Percentiles rank a stretch among this genome's conserved stretches.
These are phyloP conservation scores for Scleroderma citrinum DNA, from an alignment of 768 basidiomycete genomes.

Conservation along the genomic window DNA sequence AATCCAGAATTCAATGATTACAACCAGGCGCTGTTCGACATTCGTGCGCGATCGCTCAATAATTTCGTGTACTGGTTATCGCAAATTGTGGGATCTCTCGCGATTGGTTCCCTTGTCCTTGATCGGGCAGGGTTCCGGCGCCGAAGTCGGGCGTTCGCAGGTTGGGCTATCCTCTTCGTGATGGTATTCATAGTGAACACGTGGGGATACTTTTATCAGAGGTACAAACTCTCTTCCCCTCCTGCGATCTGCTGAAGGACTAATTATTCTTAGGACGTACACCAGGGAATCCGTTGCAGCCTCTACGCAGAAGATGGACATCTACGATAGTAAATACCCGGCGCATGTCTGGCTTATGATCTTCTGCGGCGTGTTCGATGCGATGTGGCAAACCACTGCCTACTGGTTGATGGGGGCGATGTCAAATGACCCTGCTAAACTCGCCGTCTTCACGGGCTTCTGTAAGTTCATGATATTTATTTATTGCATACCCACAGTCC, in stretches of 20 bases:
- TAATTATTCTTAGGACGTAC: conserved; percentile 38
- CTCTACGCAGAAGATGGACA: conserved; percentile 47
- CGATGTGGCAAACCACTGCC: conserved; percentile 81
- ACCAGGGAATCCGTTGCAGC: conserved; percentile 46
- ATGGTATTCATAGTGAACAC: conserved; percentile 66
- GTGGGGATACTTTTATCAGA: conserved; percentile 77
- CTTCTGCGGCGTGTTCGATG: conserved; percentile 68
- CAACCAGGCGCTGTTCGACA: conserved; percentile 76
- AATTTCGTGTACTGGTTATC: conserved; percentile 75
- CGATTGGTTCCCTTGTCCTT: conserved; percentile 58
- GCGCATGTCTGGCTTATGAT: conserved; percentile 59
- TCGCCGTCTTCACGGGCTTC: conserved; percentile 77
- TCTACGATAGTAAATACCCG: conserved; percentile 48
- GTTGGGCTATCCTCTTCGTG: conserved; percentile 55
- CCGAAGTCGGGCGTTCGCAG: conserved; percentile 64
- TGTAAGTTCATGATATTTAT: conserved; percentile 52
- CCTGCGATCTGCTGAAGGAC: not conserved
- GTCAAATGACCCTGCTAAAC: conserved; percentile 75
- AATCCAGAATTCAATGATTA: conserved; percentile 70
- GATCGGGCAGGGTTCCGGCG: conserved; percentile 52
- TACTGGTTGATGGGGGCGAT: conserved; percentile 85
- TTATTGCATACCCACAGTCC: not conserved
- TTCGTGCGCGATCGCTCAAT: conserved; percentile 71
- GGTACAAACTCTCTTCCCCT: conserved; percentile 32
- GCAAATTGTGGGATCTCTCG: conserved; percentile 70